These are phyloP conservation scores for Colletotrichum musae DNA, from an alignment of 2,329 filamentous ascomycete genomes.

Conservation along the genomic window DNA sequence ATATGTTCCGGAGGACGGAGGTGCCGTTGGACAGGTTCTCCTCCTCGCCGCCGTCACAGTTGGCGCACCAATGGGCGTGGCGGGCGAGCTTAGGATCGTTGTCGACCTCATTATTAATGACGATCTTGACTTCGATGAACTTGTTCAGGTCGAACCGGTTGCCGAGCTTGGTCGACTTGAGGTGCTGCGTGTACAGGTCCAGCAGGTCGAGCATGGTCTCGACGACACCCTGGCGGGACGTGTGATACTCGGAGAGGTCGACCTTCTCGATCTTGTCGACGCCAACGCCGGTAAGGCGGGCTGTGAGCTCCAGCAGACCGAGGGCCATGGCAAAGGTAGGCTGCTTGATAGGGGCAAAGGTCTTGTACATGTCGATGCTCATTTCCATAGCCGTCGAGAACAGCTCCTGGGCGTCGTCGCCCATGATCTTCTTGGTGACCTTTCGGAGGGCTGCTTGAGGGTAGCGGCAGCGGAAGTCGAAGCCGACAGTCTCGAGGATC, in stretches of 20 bases:
- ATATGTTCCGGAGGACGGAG: constrained; percentile 57
- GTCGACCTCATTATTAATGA: constrained; percentile 86
- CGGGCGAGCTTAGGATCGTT: constrained; percentile 71
- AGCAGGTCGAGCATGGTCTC: constrained; percentile 93
- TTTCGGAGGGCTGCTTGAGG: constrained; percentile 90
- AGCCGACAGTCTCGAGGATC: constrained; percentile 92
- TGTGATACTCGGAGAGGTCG: constrained; percentile 62
- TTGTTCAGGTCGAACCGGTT: constrained; percentile 79
- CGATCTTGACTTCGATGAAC: constrained; percentile 90
- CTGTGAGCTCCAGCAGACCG: constrained; percentile 84
- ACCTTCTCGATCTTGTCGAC: constrained; percentile 66
- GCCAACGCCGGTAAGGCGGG: constrained; percentile 74
- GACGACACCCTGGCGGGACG: constrained; percentile 64
- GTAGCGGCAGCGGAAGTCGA: constrained; percentile 92
- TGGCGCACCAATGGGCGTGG: constrained; percentile 73
- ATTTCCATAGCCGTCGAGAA: constrained; percentile 83
- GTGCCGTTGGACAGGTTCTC: constrained; percentile 52
- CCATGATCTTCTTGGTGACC: constrained; percentile 73
- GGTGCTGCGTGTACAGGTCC: constrained; percentile 92
- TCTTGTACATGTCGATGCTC: constrained; percentile 91
- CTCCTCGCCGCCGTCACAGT: constrained; percentile 61
- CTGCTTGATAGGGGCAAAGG: constrained; percentile 92
- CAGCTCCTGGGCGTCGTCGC: constrained; percentile 66
- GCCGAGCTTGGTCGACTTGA: constrained; percentile 81
- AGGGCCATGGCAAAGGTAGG: constrained; percentile 88